These are phyloP conservation scores for Saururus chinensis DNA, from an alignment of 164 flowering plant species.

Conservation along the genomic window DNA sequence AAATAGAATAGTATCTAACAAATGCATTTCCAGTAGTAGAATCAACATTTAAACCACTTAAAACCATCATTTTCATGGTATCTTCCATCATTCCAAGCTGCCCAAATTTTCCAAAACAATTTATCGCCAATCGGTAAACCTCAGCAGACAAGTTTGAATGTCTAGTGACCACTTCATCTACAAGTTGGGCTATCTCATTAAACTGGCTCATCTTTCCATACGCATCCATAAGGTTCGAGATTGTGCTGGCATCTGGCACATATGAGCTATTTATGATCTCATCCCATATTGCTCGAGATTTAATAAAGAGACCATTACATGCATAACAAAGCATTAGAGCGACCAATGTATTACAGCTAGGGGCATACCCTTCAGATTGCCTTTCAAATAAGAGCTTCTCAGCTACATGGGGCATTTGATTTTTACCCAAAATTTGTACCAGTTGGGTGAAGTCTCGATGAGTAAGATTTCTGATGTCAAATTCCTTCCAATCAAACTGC, in stretches of 20 bases:
- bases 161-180: constrained; percentile 33
- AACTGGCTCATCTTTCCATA: constrained; percentile 39
- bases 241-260: constrained; percentile 25
- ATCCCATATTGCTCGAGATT: constrained; percentile 50
- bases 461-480: neutral
- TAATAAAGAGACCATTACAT: constrained; percentile 32
- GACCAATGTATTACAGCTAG: constrained; percentile 25
- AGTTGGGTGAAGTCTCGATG: constrained; percentile 17
- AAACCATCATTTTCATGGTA: constrained; percentile 46
- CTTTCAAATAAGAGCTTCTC: constrained; percentile 26
- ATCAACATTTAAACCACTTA: constrained; percentile 40
- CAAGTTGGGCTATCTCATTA: constrained; percentile 32
- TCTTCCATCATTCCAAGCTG: constrained; percentile 63
- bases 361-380: constrained; percentile 24
- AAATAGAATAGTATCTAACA: constrained; percentile 41
- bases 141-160: constrained; percentile 23
- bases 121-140: constrained; percentile 38
- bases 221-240: constrained; percentile 43
- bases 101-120: constrained; percentile 59
- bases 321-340: constrained; percentile 52
- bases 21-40: constrained; percentile 63
- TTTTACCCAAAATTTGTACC: constrained; percentile 14
- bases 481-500: no score
- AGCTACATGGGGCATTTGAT: constrained; percentile 26
- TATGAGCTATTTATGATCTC: constrained; percentile 51